Evolutionary conservation across 805 yeast genomes (phyloP), one percentile per base, ranked within the genome.

Genomic region (Candida krabiensis): DNA sequence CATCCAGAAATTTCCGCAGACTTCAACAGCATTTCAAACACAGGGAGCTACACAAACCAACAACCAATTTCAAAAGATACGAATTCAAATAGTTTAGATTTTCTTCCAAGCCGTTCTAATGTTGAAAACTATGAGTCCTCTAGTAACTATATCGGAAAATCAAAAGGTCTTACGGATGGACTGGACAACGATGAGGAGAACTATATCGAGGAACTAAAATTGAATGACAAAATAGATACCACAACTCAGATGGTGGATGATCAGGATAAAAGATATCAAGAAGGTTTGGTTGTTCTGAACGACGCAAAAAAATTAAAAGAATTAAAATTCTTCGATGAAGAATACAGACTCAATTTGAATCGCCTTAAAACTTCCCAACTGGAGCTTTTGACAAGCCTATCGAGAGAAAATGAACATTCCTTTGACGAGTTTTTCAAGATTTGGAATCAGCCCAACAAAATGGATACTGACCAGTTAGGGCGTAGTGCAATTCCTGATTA

Each of bases 211-310:
- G 58, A 42, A 19, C 49, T 55, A 5, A 58, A 64, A 24, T 53
- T 67, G 3, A 44, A 60, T 13, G 86, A 81, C 53, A 67, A 67
- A 44, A 59, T 79, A 3, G 75, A 80, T 8, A 64, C 77, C 4
- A 75, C 79, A 0, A 63, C 67, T 35, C 86, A 88, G 6, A 67
- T 70, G 33, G 80, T 77, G 15, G 80, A 85, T 37, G 67, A 76
- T 43, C 89, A 81, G 62, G 96, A 86, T 60, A 73, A 75, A 52
- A 68, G 86, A 31, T 90, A 96, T 95, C 24, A 21, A 8, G 81
- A 91, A 5, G 95, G 87, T 49, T 80, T 89, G 34, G 96, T 86
- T 52, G 83, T 86, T 0, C 69, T 91, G 45, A 90, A 87, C 47
- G 95, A 86, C 46, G 93, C 88, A 6, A 74, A 75, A 40, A 69